These are phyloP conservation scores for Vigna trinervia DNA, from an alignment of 306 rosid species.

Conservation along the genomic window DNA sequence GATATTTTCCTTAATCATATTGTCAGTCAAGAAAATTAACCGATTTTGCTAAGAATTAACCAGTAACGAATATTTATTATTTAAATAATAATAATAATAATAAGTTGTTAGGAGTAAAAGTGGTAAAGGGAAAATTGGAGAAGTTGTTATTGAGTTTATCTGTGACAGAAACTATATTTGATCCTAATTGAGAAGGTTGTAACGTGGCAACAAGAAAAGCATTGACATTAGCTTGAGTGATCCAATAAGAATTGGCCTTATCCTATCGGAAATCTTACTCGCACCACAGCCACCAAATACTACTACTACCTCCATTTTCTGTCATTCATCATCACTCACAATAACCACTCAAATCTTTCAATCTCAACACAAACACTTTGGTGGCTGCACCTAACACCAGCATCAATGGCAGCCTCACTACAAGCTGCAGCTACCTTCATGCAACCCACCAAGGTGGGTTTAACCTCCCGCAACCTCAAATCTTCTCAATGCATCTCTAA, in stretches of 20 bases:
- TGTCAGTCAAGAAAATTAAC: too few relatives aligned
- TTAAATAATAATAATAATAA: too few relatives aligned
- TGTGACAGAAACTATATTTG: slow-evolving; percentile 39
- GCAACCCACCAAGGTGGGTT: slow-evolving; percentile 77
- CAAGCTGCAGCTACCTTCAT: slow-evolving; percentile 94
- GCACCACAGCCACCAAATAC: slow-evolving; percentile 58
- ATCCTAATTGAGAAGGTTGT: slow-evolving; percentile 50
- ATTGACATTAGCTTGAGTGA: slow-evolving; percentile 44
- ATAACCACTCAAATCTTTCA: slow-evolving; percentile 8
- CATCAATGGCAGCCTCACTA: slow-evolving; percentile 90
- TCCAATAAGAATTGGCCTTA: slow-evolving; percentile 77
- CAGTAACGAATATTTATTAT: too few relatives aligned
- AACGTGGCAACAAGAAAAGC: slow-evolving; percentile 54
- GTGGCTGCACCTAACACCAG: neutral
- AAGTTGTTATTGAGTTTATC: neutral
- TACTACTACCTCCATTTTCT: neutral
- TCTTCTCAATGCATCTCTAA: slow-evolving; percentile 60
- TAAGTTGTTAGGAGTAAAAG: too few relatives aligned
- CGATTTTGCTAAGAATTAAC: too few relatives aligned
- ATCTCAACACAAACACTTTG: neutral
- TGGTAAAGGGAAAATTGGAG: too few relatives aligned
- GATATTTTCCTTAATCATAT: too few relatives aligned
- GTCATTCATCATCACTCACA: slow-evolving; percentile 6
- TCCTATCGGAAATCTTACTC: slow-evolving; percentile 77
- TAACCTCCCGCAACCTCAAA: slow-evolving; percentile 54